Evolutionary conservation across 2,329 filamentous ascomycete species (phyloP), one percentile per base, ranked within the genome.

Genomic region (Fusarium devonianum): DNA sequence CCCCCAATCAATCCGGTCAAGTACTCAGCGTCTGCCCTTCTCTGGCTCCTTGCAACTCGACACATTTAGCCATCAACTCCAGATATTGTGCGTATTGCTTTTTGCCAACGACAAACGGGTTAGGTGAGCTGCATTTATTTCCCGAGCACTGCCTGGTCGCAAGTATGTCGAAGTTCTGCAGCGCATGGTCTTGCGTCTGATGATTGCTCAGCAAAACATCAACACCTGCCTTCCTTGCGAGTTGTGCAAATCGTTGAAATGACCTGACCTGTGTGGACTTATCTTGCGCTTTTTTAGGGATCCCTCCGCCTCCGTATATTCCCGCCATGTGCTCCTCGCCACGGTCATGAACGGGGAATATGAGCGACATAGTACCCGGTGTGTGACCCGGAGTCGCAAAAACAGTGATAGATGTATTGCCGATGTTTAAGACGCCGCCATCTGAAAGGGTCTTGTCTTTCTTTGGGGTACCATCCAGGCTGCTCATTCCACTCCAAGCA

Each of bases 331-430:
- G 58, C 38, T 42, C 35, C 16, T 47, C 28, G 11, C 63, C 62
- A 3, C 23, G 23, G 11, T 66, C 61, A 11, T 48, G 49, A 0
- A 66, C 49, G 7, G 56, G 44, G 21, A 66, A 49, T 6, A 65
- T 52, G 8, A 63, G 41, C 2, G 61, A 64, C 11, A 64, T 14
- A 14, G 59, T 63, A 3, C 64, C 64, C 0, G 49, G 50, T 3
- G 62, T 63, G 30, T 67, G 64, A 5, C 63, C 64, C 0, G 64
- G 64, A 10, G 64, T 66, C 13, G 37, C 29, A 25, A 50, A 50
- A 25, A 45, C 19, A 3, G 43, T 37, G 5, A 62, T 21, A 2
- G 64, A 47, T 17, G 37, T 55, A 13, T 65, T 64, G 21, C 64
- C 62, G n/a, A 64, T n/a, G 1, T 49, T 60, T 18, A 67, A 11